phyloP scores from a whole-genome alignment of 2,329 filamentous ascomycete genomes.

The Cryphonectria naterciae region DNA sequence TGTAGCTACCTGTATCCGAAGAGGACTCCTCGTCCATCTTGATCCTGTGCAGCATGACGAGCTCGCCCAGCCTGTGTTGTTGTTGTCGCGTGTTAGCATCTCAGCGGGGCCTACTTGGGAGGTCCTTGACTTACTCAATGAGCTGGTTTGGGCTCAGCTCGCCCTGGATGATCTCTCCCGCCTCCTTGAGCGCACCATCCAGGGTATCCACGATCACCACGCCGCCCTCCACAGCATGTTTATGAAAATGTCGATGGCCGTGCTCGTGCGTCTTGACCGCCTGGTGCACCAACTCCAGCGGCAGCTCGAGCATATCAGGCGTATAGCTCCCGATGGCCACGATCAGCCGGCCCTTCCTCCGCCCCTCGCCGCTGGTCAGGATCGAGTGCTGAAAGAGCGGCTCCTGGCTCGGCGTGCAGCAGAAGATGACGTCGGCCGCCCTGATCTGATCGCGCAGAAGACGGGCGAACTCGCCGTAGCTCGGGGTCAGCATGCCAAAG shows the following conservation, averaged over 20 bases:
- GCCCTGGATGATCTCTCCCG: constrained; percentile 84
- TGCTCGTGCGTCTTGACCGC: constrained; percentile 53
- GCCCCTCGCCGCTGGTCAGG: constrained; percentile 72
- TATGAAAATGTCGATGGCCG: constrained; percentile 65
- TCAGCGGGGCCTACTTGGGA: neutral
- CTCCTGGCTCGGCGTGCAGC: constrained; percentile 76
- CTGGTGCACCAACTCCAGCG: constrained; percentile 73
- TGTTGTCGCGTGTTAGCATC: neutral
- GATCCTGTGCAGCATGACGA: constrained; percentile 64
- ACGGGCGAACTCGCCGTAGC: constrained; percentile 69
- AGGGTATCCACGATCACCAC: constrained; percentile 76
- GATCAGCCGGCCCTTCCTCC: constrained; percentile 72
- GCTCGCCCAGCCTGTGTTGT: constrained; percentile 68
- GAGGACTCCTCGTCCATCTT: constrained; percentile 44
- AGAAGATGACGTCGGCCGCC: constrained; percentile 81
- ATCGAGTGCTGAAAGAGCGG: constrained; percentile 76
- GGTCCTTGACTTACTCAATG: constrained; percentile 65
- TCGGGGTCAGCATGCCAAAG: constrained; percentile 70
- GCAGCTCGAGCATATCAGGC: constrained; percentile 79
- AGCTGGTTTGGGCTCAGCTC: constrained; percentile 74
- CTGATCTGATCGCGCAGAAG: constrained; percentile 73
- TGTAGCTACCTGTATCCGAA: constrained; percentile 23
- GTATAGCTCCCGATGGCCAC: constrained; percentile 73
- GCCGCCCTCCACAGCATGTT: constrained; percentile 65
- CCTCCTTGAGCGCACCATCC: constrained; percentile 78